A percentile compares a stretch with the other conserved stretches of the same genome.
phyloP scores from a whole-genome alignment of 306 rosid genomes.

The Cicer yamashitae region DNA sequence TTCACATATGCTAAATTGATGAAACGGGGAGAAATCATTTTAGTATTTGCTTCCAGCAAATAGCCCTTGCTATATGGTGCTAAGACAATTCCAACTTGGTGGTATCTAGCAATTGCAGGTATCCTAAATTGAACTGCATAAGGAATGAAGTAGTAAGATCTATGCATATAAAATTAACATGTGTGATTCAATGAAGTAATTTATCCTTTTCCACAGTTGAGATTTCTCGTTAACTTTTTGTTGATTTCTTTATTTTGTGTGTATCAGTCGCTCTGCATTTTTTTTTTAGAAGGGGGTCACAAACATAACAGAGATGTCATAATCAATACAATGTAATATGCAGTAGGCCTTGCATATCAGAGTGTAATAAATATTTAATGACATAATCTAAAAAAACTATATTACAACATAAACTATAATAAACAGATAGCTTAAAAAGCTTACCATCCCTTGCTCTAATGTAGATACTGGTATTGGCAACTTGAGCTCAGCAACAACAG shows the following conservation, averaged over 20 bases:
- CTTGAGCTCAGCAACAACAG: slow-evolving; percentile 72
- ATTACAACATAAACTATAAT: slow-evolving; percentile 27
- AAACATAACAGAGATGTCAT: slow-evolving; percentile 18
- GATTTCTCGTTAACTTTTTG: slow-evolving; percentile 1
- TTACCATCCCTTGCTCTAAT: slow-evolving; percentile 91
- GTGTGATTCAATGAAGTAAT: slow-evolving; percentile 3
- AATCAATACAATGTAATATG: slow-evolving; percentile 1
- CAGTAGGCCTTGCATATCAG: neutral
- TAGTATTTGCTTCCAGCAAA: slow-evolving; percentile 22
- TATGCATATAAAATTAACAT: neutral
- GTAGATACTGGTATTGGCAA: slow-evolving; percentile 76
- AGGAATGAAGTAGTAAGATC: slow-evolving; percentile 10
- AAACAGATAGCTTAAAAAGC: slow-evolving; percentile 38
- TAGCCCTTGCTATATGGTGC: slow-evolving; percentile 1
- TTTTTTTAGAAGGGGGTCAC: neutral
- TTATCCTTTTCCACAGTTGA: neutral
- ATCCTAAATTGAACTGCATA: slow-evolving; percentile 22
- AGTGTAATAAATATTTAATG: slow-evolving; percentile 26
- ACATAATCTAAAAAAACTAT: slow-evolving; percentile 22
- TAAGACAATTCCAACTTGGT: slow-evolving; percentile 3
- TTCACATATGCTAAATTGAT: slow-evolving; percentile 11
- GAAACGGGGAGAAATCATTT: slow-evolving; percentile 16
- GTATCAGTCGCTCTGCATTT: neutral
- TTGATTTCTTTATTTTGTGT: neutral
- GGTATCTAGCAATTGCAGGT: slow-evolving; percentile 29